Conservation (phyloP, 1,284 basidiomycete species). For the Puccinia novopanici region DNA sequence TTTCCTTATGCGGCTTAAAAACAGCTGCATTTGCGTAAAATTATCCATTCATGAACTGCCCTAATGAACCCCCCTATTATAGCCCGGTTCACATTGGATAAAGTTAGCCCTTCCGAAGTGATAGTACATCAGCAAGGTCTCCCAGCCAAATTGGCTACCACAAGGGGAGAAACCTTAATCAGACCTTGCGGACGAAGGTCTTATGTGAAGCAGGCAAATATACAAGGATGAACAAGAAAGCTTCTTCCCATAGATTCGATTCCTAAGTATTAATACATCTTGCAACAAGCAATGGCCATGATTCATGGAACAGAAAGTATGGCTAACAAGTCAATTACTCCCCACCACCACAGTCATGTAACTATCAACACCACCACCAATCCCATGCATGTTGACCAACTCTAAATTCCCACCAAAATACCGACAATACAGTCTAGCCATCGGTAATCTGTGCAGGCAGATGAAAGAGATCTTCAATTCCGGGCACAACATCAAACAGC, state of each 20-base stretch:
- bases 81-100: no score
- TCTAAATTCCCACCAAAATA: conserved; percentile 50
- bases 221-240: not conserved
- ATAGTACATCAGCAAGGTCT: no score
- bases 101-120: no score
- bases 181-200: no score
- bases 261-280: not conserved
- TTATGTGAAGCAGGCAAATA: no score
- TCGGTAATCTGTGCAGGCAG: conserved; percentile 39
- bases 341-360: conserved; percentile 15
- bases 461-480: not conserved
- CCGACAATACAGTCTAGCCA: conserved; percentile 48
- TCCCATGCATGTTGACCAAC: conserved; percentile 43
- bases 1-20: no score
- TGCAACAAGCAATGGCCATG: not conserved
- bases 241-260: not conserved
- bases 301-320: not conserved
- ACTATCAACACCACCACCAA: conserved; percentile 40
- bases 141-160: no score
- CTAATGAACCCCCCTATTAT: no score
- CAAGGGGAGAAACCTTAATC: no score
- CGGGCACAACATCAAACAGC: not conserved
- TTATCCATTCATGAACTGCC: no score
- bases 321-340: not conserved
- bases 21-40: no score